These are phyloP conservation scores for Noccaea caerulescens DNA, from an alignment of 345 rosid genomes.

Conservation along the genomic window DNA sequence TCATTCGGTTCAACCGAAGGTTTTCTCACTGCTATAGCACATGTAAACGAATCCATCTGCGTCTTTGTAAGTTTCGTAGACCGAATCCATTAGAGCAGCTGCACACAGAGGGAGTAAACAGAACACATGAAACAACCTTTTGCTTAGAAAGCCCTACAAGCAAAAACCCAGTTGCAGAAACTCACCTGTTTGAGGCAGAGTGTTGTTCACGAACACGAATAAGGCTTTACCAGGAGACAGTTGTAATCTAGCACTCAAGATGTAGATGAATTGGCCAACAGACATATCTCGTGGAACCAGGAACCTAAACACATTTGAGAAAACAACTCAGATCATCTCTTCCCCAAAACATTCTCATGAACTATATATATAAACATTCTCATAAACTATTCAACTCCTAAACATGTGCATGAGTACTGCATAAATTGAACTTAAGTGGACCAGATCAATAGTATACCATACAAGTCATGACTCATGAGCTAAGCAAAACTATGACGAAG, in stretches of 20 bases:
- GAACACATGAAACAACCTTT: slow-evolving; percentile 1
- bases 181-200: slow-evolving; percentile 83
- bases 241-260: slow-evolving; percentile 67
- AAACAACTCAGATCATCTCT: neutral
- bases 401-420: neutral
- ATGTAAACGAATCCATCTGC: slow-evolving; percentile 85
- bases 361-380: neutral
- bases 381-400: no score
- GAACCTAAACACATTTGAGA: slow-evolving; percentile 49
- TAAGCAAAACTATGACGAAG: neutral
- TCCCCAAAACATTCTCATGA: neutral
- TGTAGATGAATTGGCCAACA: slow-evolving; percentile 82
- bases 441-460: neutral
- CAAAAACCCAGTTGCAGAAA: neutral
- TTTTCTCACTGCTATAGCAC: slow-evolving; percentile 45
- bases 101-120: slow-evolving; percentile 32
- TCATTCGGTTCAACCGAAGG: slow-evolving; percentile 31
- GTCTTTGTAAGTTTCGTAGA: slow-evolving; percentile 77
- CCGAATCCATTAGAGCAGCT: slow-evolving; percentile 70
- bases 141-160: neutral
- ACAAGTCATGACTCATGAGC: neutral
- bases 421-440: neutral
- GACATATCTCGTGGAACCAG: slow-evolving; percentile 92
- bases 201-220: slow-evolving; percentile 79
- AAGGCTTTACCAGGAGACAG: slow-evolving; percentile 73